Evolutionary conservation across 2,329 filamentous ascomycete genomes (phyloP).

Genomic region (Zasmidium cellare): DNA sequence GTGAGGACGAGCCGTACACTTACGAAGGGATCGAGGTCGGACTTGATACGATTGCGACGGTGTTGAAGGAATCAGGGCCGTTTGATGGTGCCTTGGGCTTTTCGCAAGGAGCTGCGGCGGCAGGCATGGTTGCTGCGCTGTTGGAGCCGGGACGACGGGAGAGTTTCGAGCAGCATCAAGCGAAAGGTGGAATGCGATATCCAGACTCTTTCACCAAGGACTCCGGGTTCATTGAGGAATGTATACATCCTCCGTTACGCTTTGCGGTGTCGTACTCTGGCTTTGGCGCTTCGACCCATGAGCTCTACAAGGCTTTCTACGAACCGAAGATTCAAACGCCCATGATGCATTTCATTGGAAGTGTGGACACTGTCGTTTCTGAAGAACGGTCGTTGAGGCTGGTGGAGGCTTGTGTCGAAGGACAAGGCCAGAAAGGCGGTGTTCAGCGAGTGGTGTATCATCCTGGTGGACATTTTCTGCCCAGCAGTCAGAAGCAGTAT

Average conservation of each 20-base stretch:
- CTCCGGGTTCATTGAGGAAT: constrained; percentile 33
- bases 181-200: constrained; percentile 50
- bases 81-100: constrained; percentile 82
- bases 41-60: constrained; percentile 61
- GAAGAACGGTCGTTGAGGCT: constrained; percentile 69
- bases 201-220: constrained; percentile 50
- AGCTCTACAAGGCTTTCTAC: constrained; percentile 68
- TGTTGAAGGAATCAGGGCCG: constrained; percentile 63
- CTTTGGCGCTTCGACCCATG: constrained; percentile 64
- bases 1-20: constrained; percentile 52
- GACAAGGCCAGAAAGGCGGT: constrained; percentile 42
- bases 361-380: constrained; percentile 83
- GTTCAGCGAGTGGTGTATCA: constrained; percentile 62
- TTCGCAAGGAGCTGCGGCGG: constrained; percentile 73
- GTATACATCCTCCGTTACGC: constrained; percentile 57
- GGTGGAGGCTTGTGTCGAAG: constrained; percentile 61
- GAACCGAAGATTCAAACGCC: constrained; percentile 75
- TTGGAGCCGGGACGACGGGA: constrained; percentile 59
- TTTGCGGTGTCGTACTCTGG: constrained; percentile 79
- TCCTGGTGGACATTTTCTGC: constrained; percentile 88
- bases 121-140: constrained; percentile 70
- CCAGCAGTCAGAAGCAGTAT: constrained; percentile 74
- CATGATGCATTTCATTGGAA: constrained; percentile 78
- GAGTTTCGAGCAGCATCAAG: constrained; percentile 48
- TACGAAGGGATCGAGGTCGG: constrained; percentile 73